Evolutionary conservation across 2,329 filamentous ascomycete genomes (phyloP).

Genomic region (Ascochyta clinopodiicola): DNA sequence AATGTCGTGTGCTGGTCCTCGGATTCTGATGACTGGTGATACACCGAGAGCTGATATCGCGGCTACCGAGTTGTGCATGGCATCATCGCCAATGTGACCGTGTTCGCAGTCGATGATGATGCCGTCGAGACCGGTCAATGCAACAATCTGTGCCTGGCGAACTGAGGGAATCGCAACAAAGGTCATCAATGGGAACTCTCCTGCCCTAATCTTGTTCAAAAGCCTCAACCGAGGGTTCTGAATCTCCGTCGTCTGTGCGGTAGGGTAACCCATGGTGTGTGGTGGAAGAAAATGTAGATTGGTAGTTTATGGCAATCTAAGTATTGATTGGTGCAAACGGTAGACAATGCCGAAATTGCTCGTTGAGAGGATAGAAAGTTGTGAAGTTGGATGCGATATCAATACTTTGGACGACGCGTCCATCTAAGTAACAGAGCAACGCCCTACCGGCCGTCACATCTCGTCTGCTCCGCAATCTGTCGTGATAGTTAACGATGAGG

Average conservation of each 20-base stretch:
- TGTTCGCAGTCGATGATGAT: constrained; percentile 68
- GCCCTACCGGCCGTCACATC: background rate
- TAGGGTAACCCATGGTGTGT: constrained; percentile 18
- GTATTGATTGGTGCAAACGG: too few relatives aligned
- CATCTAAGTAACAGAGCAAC: constrained; percentile 1
- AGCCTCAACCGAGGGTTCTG: constrained; percentile 53
- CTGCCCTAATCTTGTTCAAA: constrained; percentile 53
- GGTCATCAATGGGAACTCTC: constrained; percentile 55
- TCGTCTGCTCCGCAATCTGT: background rate
- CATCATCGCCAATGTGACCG: constrained; percentile 61
- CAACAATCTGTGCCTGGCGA: constrained; percentile 61
- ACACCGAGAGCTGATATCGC: constrained; percentile 63
- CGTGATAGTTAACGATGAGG: constrained; percentile 2
- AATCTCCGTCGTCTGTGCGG: constrained; percentile 22
- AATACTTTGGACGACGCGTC: background rate
- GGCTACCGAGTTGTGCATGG: constrained; percentile 65
- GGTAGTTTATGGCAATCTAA: background rate
- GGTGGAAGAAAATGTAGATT: background rate
- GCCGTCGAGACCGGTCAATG: constrained; percentile 70
- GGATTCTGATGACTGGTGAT: constrained; percentile 64
- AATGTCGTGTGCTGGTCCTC: constrained; percentile 53
- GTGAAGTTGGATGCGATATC: background rate
- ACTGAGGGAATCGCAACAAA: constrained; percentile 59
- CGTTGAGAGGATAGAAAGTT: background rate
- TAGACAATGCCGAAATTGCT: background rate